phyloP scores from a whole-genome alignment of 2,329 filamentous ascomycete species.

The Pseudocercospora pini-densiflorae region DNA sequence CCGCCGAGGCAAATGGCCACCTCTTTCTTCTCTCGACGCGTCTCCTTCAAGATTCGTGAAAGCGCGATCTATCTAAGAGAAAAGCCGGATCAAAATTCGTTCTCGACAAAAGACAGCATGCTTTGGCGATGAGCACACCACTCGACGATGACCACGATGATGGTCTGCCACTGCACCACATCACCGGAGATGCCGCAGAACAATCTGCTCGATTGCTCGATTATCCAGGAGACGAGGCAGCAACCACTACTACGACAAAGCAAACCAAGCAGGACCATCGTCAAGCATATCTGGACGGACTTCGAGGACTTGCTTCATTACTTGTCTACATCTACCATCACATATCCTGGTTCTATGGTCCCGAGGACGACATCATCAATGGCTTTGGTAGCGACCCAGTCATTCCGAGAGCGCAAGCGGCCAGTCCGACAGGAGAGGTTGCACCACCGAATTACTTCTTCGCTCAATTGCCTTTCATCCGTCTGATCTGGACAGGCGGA shows the following conservation, averaged over 20 bases:
- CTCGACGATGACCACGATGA: neutral
- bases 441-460: conserved; percentile 50
- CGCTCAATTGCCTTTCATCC: conserved; percentile 59
- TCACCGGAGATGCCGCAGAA: neutral
- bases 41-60: neutral
- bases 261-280: neutral
- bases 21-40: neutral
- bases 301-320: conserved; percentile 68
- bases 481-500: conserved; percentile 60
- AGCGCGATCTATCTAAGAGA: too few species aligned
- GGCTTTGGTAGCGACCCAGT: conserved; percentile 21
- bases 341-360: conserved; percentile 39
- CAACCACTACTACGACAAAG: neutral
- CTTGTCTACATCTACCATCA: conserved; percentile 68
- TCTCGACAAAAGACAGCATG: too few species aligned
- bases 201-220: conserved; percentile 1
- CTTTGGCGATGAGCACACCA: neutral
- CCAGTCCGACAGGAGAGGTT: neutral
- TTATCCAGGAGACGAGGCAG: neutral
- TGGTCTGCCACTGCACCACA: neutral
- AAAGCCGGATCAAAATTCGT: too few species aligned
- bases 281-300: conserved; percentile 65
- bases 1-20: conserved; percentile 2
- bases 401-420: neutral
- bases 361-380: conserved; percentile 50